Percentiles rank a stretch among this genome's conserved stretches.
Conservation (phyloP, 73 alveolate genomes). For the Paramecium sonneborni region DNA sequence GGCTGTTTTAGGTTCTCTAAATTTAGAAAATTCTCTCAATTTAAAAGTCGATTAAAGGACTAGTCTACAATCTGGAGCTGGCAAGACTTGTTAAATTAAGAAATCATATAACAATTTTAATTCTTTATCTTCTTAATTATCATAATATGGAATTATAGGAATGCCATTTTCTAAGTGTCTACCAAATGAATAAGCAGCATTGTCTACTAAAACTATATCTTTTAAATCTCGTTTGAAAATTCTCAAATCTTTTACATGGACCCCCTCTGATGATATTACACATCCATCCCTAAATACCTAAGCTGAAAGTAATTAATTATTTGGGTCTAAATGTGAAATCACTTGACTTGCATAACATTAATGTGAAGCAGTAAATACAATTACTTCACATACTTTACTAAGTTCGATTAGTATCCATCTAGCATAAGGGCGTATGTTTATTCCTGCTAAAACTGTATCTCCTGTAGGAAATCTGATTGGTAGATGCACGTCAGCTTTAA, state of each 20-base stretch:
- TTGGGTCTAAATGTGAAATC: slow-evolving; percentile 72
- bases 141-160: slow-evolving; percentile 91
- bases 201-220: slow-evolving; percentile 84
- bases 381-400: slow-evolving; percentile 73
- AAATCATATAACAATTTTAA: slow-evolving; percentile 48
- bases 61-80: slow-evolving; percentile 24
- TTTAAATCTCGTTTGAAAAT: slow-evolving; percentile 67
- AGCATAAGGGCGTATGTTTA: slow-evolving; percentile 58
- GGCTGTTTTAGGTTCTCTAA: background rate
- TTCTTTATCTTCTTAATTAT: slow-evolving; percentile 83
- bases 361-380: slow-evolving; percentile 78
- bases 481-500: slow-evolving; percentile 70
- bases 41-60: background rate
- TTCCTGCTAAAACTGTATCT: slow-evolving; percentile 69
- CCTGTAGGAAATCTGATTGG: slow-evolving; percentile 84
- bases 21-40: slow-evolving; percentile 9
- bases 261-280: slow-evolving; percentile 71
- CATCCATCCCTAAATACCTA: slow-evolving; percentile 76
- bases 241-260: slow-evolving; percentile 74
- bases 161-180: slow-evolving; percentile 86
- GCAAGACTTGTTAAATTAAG: background rate
- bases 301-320: slow-evolving; percentile 62
- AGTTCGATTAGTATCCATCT: slow-evolving; percentile 46
- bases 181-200: slow-evolving; percentile 88
- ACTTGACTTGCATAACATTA: slow-evolving; percentile 67